Evolutionary conservation across 129 eudicot species (phyloP).

Genomic region (Heracleum sosnowskyi): DNA sequence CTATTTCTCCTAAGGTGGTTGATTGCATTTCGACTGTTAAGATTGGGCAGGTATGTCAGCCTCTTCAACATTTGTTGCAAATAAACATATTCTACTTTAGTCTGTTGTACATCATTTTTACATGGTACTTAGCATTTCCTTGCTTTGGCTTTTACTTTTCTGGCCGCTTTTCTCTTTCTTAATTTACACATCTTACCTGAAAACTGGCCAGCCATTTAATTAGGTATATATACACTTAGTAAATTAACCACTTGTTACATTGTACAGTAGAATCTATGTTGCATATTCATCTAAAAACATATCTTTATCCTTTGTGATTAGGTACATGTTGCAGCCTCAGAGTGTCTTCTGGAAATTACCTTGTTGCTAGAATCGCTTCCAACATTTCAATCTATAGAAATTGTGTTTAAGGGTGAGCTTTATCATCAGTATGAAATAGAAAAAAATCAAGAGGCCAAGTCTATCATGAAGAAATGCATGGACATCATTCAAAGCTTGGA

Average conservation of each 20-base stretch:
- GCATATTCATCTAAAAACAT: background rate
- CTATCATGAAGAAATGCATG: constrained; percentile 55
- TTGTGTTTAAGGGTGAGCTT: constrained; percentile 48
- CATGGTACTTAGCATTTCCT: background rate
- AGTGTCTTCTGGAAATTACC: constrained; percentile 68
- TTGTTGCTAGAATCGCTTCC: constrained; percentile 31
- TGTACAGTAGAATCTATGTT: background rate
- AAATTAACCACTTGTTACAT: background rate
- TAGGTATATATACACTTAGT: background rate
- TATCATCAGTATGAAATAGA: constrained; percentile 58
- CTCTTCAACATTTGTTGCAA: background rate
- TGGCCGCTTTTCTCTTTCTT: background rate
- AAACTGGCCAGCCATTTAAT: background rate
- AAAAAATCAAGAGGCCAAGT: constrained; percentile 74
- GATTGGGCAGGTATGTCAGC: constrained; percentile 66
- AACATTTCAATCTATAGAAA: constrained; percentile 22
- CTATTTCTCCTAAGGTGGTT: constrained; percentile 51
- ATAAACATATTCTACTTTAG: background rate
- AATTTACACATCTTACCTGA: background rate
- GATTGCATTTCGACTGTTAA: constrained; percentile 61
- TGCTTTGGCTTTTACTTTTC: background rate
- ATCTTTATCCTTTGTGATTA: constrained; percentile 14
- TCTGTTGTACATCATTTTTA: background rate
- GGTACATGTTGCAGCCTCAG: constrained; percentile 86
- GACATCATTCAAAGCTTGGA: constrained; percentile 44